Evolutionary conservation across 2,329 filamentous ascomycete genomes (phyloP), one percentile per base, ranked within the genome.

Genomic region (Venturia nashicola): DNA sequence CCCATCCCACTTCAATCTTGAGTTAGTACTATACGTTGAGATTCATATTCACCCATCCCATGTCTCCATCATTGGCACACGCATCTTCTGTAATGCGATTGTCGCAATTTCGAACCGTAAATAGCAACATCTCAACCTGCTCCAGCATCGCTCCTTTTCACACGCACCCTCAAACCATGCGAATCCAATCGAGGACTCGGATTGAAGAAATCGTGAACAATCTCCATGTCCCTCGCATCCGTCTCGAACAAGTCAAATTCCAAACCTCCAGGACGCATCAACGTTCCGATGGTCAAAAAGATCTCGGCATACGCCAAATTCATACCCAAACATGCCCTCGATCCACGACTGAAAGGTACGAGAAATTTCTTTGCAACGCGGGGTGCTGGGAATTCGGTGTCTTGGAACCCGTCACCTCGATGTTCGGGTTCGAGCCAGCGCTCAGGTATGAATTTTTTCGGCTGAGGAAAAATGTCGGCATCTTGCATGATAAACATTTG

Each of bases 251-350:
- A 57, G 59, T 68, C 65, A 40, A 73, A 59, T 34, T 65, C 44
- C 54, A 66, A 65, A 66, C 23, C 67, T 65, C 42, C 68, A 6
- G 64, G 65, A 32, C 46, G 20, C 61, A 72, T 70, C 23, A 73
- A 36, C 57, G 64, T 64, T 23, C 65, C 70, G 34, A 72, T 61
- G 54, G 66, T 67, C 14, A 70, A 36, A 59, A 70, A 76, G 20
- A 78, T 67, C 68, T 77, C 75, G 7, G 73, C 67, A 34, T 76
- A 75, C 20, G 72, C 76, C 3, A 77, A 67, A 67, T 80, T 77
- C 55, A 77, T 77, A 18, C 79, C 79, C 14, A 78, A 71, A 65
- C 79, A 82, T 68, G 76, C 75, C 27, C 79, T 70, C 3, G 72
- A 75, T 0, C 79, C 79, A 44, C 71, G 73, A 42, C 71, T 71